These are phyloP conservation scores for Pseudisothecium myosuroides DNA, from an alignment of 225 moss, liverwort and hornwort species.

Conservation along the genomic window DNA sequence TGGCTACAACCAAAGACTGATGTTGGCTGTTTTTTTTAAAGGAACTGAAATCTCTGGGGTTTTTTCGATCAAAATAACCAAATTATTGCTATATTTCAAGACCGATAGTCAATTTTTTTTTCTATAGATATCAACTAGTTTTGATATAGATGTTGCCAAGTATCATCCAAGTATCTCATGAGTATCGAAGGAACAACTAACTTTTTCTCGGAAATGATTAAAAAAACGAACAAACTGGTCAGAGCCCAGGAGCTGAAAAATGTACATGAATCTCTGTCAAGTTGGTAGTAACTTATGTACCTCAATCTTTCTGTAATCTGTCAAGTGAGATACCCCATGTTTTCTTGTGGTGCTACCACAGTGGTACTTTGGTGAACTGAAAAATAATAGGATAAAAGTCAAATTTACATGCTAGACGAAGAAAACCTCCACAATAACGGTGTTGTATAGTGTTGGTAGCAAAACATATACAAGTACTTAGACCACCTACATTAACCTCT, in stretches of 20 bases:
- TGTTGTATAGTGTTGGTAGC: neutral
- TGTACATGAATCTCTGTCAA: neutral
- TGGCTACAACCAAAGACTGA: too few species aligned
- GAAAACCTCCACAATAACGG: neutral
- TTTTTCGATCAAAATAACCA: too few species aligned
- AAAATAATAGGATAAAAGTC: neutral
- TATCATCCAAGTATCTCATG: too few species aligned
- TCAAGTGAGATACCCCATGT: neutral
- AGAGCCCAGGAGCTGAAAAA: neutral
- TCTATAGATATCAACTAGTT: too few species aligned
- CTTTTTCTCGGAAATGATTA: too few species aligned
- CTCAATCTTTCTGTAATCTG: neutral
- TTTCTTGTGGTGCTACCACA: neutral
- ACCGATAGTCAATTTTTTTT: too few species aligned
- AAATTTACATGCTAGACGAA: neutral
- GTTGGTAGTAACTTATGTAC: neutral
- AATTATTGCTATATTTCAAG: too few species aligned
- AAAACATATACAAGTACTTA: neutral
- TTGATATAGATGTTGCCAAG: too few species aligned
- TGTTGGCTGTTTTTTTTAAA: too few species aligned
- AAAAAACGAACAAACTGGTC: too few species aligned
- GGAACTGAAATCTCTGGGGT: accelerated
- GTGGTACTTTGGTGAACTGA: neutral
- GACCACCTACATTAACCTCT: too few species aligned
- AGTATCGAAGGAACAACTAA: too few species aligned